Evolutionary conservation across 768 basidiomycete genomes (phyloP).

Genomic region (Hortiboletus flavorubellus): DNA sequence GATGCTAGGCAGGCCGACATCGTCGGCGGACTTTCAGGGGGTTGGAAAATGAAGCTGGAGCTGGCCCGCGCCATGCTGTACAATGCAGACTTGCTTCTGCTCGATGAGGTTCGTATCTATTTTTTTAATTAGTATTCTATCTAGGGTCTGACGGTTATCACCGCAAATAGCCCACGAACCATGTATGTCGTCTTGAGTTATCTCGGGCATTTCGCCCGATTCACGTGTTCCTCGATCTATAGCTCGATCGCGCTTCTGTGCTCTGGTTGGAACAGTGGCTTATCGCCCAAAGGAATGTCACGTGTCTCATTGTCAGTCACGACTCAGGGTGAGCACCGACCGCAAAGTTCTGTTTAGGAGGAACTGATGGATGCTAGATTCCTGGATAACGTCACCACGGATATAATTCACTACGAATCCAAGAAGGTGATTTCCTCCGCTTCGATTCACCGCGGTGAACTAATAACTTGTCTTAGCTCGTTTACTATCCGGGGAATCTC

Average conservation of each 20-base stretch:
- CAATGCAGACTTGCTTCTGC: conserved; percentile 79
- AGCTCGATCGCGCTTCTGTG: conserved; percentile 84
- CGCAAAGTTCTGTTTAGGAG: conserved; percentile 6
- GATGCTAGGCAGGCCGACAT: conserved; percentile 77
- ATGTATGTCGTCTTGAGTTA: conserved; percentile 49
- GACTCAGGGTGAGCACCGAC: conserved; percentile 79
- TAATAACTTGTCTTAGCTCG: conserved; percentile 52
- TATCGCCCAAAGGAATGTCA: conserved; percentile 74
- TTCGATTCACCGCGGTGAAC: conserved; percentile 15
- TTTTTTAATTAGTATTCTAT: conserved; percentile 20
- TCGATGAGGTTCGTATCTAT: conserved; percentile 66
- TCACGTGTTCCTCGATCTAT: conserved; percentile 18
- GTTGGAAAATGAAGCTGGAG: conserved; percentile 99
- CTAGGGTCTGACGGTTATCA: conserved; percentile 22
- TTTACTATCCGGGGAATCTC: conserved; percentile 91
- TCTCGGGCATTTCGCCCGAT: conserved; percentile 14
- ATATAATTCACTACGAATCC: conserved; percentile 94
- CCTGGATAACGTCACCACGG: conserved; percentile 92
- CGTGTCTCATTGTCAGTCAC: conserved; percentile 93
- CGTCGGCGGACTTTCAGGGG: conserved; percentile 90
- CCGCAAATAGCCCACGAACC: conserved; percentile 75
- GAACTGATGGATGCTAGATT: conserved; percentile 50
- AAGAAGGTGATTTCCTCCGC: conserved; percentile 63
- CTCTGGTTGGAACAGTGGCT: conserved; percentile 92
- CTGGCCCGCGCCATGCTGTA: conserved; percentile 95